A percentile compares a stretch with the other conserved stretches of the same genome.
Evolutionary conservation across 192 early-diverging fungal genomes (phyloP).

Genomic region (Linnemannia schmuckeri): DNA sequence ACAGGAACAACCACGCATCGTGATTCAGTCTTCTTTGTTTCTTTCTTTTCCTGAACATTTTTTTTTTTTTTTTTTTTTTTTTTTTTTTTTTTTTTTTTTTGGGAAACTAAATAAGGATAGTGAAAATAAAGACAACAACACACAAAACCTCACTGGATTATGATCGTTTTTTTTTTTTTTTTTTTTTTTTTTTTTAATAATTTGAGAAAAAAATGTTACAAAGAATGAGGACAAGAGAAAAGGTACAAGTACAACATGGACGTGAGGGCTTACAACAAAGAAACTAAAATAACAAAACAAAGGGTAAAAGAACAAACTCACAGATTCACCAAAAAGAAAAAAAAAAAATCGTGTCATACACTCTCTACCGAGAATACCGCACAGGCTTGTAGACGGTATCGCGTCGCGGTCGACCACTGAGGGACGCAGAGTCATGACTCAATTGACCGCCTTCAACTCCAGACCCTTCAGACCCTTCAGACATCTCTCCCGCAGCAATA

Average conservation of each 20-base stretch:
- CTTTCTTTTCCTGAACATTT: background rate
- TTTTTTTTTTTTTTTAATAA: background rate
- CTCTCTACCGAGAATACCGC: constrained; percentile 29
- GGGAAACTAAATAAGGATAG: too few relatives aligned
- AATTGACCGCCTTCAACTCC: background rate
- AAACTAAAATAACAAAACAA: background rate
- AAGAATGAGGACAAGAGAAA: too few relatives aligned
- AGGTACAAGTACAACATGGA: background rate
- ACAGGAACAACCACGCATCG: too few relatives aligned
- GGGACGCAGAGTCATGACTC: background rate
- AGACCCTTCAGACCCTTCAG: background rate
- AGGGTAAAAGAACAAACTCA: background rate
- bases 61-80: background rate
- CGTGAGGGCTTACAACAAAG: background rate
- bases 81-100: background rate
- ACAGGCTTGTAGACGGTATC: constrained; percentile 45
- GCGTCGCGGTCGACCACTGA: constrained; percentile 32
- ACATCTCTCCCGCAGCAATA: background rate
- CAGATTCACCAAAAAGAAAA: constrained; percentile 2
- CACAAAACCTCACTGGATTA: background rate
- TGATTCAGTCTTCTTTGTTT: too few relatives aligned
- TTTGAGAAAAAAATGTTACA: background rate
- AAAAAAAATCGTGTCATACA: background rate
- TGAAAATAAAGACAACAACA: background rate
- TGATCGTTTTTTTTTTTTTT: constrained; percentile 1